Conservation (phyloP, 2,329 filamentous ascomycete genomes). For the Xylariomycetidae sp. region DNA sequence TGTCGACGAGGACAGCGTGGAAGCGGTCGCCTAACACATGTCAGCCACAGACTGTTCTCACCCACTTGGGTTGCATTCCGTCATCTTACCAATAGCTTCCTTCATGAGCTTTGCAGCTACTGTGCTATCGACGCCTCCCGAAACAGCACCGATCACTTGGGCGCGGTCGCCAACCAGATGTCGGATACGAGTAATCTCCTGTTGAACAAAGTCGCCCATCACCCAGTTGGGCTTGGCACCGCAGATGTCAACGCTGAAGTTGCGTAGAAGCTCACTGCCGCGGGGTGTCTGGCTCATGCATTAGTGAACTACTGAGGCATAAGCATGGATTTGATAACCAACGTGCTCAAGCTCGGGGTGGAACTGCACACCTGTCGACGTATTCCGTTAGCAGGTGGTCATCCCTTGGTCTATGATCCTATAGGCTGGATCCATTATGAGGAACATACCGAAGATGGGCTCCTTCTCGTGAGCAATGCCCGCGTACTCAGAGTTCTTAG, state of each 20-base stretch:
- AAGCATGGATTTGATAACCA: too few relatives aligned
- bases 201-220: conserved; percentile 76
- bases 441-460: conserved; percentile 56
- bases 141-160: conserved; percentile 76
- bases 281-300: too few relatives aligned
- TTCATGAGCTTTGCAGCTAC: conserved; percentile 83
- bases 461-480: conserved; percentile 67
- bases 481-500: conserved; percentile 70
- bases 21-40: conserved; percentile 55
- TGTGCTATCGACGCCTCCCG: conserved; percentile 83
- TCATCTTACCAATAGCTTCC: conserved; percentile 59
- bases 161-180: conserved; percentile 73
- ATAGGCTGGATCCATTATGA: too few relatives aligned
- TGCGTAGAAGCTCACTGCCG: conserved; percentile 38
- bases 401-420: too few relatives aligned
- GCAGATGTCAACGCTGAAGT: conserved; percentile 83
- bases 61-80: not conserved
- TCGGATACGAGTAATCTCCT: conserved; percentile 76
- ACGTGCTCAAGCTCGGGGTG: conserved; percentile 69
- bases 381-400: conserved; percentile 5
- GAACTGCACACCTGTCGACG: conserved; percentile 62
- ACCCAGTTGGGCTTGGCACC: conserved; percentile 71
- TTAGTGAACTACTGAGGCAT: too few relatives aligned
- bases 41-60: conserved; percentile 30
- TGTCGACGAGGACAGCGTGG: conserved; percentile 80